These are phyloP conservation scores for Fusarium tupiense DNA, from an alignment of 2,329 filamentous ascomycete genomes.

Conservation along the genomic window DNA sequence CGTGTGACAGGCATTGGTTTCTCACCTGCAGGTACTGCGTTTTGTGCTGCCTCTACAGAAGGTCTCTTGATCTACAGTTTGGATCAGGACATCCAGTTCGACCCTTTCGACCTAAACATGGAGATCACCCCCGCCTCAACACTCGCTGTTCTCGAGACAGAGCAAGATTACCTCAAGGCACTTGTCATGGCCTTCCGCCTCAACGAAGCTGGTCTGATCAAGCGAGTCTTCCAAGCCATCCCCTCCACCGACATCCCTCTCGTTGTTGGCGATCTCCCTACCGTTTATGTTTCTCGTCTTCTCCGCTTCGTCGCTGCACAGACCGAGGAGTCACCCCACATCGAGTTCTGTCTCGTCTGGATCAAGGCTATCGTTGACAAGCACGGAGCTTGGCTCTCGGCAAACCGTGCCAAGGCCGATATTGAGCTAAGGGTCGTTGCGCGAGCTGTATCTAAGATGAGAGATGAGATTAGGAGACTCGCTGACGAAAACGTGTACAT, in stretches of 20 bases:
- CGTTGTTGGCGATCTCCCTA: slow-evolving; percentile 81
- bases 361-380: slow-evolving; percentile 83
- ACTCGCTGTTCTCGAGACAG: slow-evolving; percentile 70
- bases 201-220: slow-evolving; percentile 84
- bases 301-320: slow-evolving; percentile 89
- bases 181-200: slow-evolving; percentile 97
- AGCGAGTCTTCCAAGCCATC: slow-evolving; percentile 85
- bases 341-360: slow-evolving; percentile 96
- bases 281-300: slow-evolving; percentile 85
- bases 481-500: slow-evolving; percentile 91
- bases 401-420: slow-evolving; percentile 81
- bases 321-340: slow-evolving; percentile 88
- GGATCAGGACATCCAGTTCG: slow-evolving; percentile 85
- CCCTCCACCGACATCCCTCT: slow-evolving; percentile 79
- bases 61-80: slow-evolving; percentile 93
- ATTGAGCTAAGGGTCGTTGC: slow-evolving; percentile 86
- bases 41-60: slow-evolving; percentile 95
- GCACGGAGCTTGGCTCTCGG: slow-evolving; percentile 86
- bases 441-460: slow-evolving; percentile 81
- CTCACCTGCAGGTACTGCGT: slow-evolving; percentile 86
- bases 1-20: slow-evolving; percentile 87
- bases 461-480: slow-evolving; percentile 82
- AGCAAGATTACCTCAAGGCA: slow-evolving; percentile 88
- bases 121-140: slow-evolving; percentile 91
- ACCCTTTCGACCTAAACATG: slow-evolving; percentile 95